Evolutionary conservation across 306 rosid genomes (phyloP), one percentile per base, ranked within the genome.

Genomic region (Echinosophora koreensis): DNA sequence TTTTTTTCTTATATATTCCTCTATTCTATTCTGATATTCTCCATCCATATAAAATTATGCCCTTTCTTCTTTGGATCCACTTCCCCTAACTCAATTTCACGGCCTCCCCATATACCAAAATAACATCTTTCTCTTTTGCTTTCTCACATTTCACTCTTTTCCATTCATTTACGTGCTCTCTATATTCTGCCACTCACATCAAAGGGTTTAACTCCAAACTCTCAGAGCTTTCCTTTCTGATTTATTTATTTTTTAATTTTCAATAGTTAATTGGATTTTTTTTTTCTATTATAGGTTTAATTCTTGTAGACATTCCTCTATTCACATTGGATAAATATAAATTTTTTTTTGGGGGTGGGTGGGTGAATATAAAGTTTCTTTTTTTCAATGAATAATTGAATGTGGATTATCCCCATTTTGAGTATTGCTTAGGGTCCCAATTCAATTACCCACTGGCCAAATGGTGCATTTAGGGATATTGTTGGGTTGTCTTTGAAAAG

Each of bases 61-160:
- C 22, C 22, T 22, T 22, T 22, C 32, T 30, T 30, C 55, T 76
- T 77, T 66, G 58, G 83, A 84, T 84, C 84, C 85, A 61, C 60
- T 76, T 63, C 81, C 55, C 80, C 66, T 67, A 34, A 35, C 69
- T 78, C 78, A 77, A 77, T 73, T 77, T 85, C 78, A 51, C 42
- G 22, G 22, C 52, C 57, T 5, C 32, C 51, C 52, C 52, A 46
- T 35, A 62, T 46, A 68, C 63, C 55, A 59, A 44, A 4, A 50
- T 57, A 38, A 16, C 34, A 41, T 44, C 46, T 61, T 62, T 77
- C 70, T 22, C 50, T 46, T 78, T 85, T 57, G 72, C 67, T 82
- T 58, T 73, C 83, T 77, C 32, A 13, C 83, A 74, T 61, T 81
- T 81, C 66, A 14, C 79, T 8, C 5, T 60, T n/a, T 74, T 41